These are phyloP conservation scores for Aspergillus haitiensis DNA, from an alignment of 495 filamentous ascomycete genomes.

Conservation along the genomic window DNA sequence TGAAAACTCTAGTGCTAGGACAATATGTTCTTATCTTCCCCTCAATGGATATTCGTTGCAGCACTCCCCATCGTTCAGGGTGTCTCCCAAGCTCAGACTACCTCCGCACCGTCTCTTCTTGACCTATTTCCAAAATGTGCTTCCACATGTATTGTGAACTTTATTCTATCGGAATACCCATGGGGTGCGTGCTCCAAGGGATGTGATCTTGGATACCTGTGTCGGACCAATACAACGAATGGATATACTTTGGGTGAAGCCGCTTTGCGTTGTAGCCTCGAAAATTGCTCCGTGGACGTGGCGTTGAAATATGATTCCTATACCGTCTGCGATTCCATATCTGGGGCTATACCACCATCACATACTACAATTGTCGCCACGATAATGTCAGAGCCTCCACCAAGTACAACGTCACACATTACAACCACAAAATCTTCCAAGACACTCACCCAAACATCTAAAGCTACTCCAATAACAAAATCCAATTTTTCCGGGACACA, in stretches of 20 bases:
- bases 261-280: conserved; percentile 61
- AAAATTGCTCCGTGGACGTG: conserved; percentile 37
- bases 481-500: neutral
- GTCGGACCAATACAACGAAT: conserved; percentile 54
- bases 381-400: conserved; percentile 39
- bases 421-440: conserved; percentile 14
- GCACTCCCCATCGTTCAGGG: conserved; percentile 24
- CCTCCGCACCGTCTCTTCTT: conserved; percentile 29
- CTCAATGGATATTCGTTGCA: conserved; percentile 16
- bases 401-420: conserved; percentile 21
- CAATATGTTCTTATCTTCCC: conserved; percentile 25
- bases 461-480: conserved; percentile 14
- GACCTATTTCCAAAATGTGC: conserved; percentile 63
- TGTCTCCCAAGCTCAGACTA: conserved; percentile 23
- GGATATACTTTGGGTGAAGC: conserved; percentile 72
- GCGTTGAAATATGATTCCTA: conserved; percentile 44
- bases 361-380: conserved; percentile 63
- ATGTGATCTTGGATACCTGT: conserved; percentile 61
- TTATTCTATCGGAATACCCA: conserved; percentile 60
- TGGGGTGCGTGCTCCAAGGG: conserved; percentile 46
- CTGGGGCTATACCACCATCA: conserved; percentile 55
- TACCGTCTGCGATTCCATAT: conserved; percentile 57
- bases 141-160: conserved; percentile 59
- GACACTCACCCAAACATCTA: conserved; percentile 4
- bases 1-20: conserved; percentile 9